Evolutionary conservation across 2,329 filamentous ascomycete species (phyloP), one percentile per base, ranked within the genome.

Genomic region (Metarhizium anisopliae): DNA sequence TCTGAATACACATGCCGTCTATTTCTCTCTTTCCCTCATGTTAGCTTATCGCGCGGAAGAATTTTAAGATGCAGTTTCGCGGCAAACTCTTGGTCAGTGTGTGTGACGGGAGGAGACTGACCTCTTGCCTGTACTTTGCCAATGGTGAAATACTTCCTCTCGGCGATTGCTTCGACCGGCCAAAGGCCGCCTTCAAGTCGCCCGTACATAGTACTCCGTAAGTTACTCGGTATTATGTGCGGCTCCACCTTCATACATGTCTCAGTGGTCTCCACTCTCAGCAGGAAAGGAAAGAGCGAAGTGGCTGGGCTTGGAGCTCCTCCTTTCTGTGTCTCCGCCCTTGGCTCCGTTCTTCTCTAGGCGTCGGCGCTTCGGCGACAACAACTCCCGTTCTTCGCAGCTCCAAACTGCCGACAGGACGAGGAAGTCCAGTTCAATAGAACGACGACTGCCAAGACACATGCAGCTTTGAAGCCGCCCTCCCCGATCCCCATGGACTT

Each of bases 301-400:
- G 40, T n/a, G 40, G 40, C 40, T 43, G 40, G 40, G 10, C 13
- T 25, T 25, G 6, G 40, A 1, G 13, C 40, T n/a, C 40, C 40
- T 25, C 13, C 4, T 43, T 6, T n/a, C n/a, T 6, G n/a, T 6
- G 6, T 6, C 6, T 43, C 14, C 35, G 7, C 13, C 35, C 35
- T 36, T 1, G 35, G 7, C 18, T 32, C 25, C n/a, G 2, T 32
- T 20, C 25, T 25, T 1, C 25, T 30, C n/a, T n/a, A 43, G 14
- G 14, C 35, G 45, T 69, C 67, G 67, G 67, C 56, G 56, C 36
- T 25, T 66, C 67, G 67, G 67, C 63, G 66, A 58, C 60, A 64
- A 67, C 51, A 55, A 62, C 57, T 57, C 59, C 67, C 67, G 66
- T 61, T 58, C 54, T 51, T 54, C 42, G 20, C 49, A 35, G n/a